Evolutionary conservation across 73 alveolate species (phyloP).

Genomic region (Breviolum minutum): DNA sequence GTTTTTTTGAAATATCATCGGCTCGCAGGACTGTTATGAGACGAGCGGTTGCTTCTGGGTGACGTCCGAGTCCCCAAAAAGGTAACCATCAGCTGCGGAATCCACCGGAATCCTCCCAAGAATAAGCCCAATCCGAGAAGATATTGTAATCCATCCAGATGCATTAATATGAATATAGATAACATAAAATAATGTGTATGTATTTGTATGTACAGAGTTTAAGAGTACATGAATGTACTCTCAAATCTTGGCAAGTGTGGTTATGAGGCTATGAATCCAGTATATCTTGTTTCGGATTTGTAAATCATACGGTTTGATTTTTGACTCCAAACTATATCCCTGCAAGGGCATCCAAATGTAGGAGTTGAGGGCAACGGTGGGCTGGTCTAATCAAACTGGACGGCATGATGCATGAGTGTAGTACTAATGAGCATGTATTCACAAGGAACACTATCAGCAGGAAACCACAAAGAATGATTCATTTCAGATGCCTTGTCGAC

Average conservation of each 20-base stretch:
- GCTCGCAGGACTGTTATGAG: not conserved
- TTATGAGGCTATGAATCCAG: not conserved
- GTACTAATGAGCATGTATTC: too few relatives aligned
- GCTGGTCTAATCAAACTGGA: too few relatives aligned
- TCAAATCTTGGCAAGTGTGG: not conserved
- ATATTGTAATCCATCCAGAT: not conserved
- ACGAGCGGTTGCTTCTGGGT: slow-evolving; percentile 17
- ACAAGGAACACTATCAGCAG: too few relatives aligned
- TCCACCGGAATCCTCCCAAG: not conserved
- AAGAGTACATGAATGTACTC: not conserved
- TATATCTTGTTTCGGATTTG: not conserved
- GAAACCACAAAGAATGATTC: too few relatives aligned
- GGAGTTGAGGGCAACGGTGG: too few relatives aligned
- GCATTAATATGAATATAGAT: not conserved
- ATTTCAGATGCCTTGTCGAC: too few relatives aligned
- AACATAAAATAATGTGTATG: not conserved
- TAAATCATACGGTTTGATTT: not conserved
- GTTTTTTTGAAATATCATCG: too few relatives aligned
- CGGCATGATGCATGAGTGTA: too few relatives aligned
- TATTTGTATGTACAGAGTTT: not conserved
- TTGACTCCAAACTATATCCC: not conserved
- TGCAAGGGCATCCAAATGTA: too few relatives aligned
- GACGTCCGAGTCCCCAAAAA: not conserved
- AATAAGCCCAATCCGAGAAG: not conserved
- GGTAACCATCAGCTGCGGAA: too few relatives aligned